These are phyloP conservation scores for Trichothecium sympodiale DNA, from an alignment of 2,329 filamentous ascomycete genomes.

Conservation along the genomic window DNA sequence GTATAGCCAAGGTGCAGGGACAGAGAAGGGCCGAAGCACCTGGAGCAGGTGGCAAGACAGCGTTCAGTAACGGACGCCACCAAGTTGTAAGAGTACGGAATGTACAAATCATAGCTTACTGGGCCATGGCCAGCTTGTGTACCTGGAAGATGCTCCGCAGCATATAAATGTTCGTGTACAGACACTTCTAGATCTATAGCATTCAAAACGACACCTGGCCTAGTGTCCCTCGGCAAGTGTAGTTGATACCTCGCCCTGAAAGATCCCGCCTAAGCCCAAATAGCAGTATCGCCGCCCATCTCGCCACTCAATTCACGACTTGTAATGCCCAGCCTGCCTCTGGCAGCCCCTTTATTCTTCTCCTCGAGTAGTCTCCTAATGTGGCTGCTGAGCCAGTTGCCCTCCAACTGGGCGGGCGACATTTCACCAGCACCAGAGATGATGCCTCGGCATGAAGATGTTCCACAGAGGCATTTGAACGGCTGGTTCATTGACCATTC, in stretches of 20 bases:
- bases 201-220: no score
- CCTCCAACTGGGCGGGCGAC: slow-evolving; percentile 37
- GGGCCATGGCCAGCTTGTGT: no score
- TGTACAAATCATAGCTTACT: no score
- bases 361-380: slow-evolving; percentile 45
- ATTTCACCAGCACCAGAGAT: slow-evolving; percentile 56
- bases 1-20: slow-evolving; percentile 52
- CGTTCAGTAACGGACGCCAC: slow-evolving; percentile 3
- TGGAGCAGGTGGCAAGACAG: slow-evolving; percentile 25
- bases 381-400: slow-evolving; percentile 51
- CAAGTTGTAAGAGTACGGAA: no score
- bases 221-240: no score
- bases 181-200: no score
- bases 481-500: slow-evolving; percentile 67
- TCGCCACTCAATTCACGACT: slow-evolving; percentile 47
- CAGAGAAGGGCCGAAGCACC: slow-evolving; percentile 28
- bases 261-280: slow-evolving; percentile 10
- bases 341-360: slow-evolving; percentile 5
- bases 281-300: slow-evolving; percentile 49
- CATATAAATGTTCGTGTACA: no score
- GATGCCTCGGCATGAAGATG: slow-evolving; percentile 43
- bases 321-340: slow-evolving; percentile 25
- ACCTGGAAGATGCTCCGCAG: no score
- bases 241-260: not conserved
- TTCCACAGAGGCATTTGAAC: slow-evolving; percentile 54